Evolutionary conservation across 2,329 filamentous ascomycete genomes (phyloP).

Genomic region (Aspergillus vadensis): DNA sequence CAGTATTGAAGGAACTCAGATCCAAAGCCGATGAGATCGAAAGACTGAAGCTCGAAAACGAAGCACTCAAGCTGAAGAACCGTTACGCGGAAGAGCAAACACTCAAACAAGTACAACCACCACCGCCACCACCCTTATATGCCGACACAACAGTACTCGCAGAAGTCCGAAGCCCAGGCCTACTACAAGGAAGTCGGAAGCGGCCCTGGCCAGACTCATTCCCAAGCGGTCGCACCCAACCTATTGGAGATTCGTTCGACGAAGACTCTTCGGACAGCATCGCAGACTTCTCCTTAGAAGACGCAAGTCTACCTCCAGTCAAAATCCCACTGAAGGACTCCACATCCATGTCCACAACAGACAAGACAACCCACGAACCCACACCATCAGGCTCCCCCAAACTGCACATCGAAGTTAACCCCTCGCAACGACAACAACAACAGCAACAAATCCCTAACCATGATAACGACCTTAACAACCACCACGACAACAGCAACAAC

Average conservation of each 20-base stretch:
- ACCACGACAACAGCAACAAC: neutral
- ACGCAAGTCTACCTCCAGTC: slow-evolving; percentile 23
- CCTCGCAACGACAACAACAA: neutral
- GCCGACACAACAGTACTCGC: slow-evolving; percentile 22
- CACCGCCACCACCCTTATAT: neutral
- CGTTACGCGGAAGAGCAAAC: slow-evolving; percentile 36
- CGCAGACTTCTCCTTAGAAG: slow-evolving; percentile 29
- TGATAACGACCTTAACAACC: neutral
- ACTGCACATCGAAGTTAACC: slow-evolving; percentile 21
- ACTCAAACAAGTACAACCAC: slow-evolving; percentile 13
- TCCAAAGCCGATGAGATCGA: slow-evolving; percentile 44
- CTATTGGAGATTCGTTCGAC: slow-evolving; percentile 37
- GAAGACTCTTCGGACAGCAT: slow-evolving; percentile 33
- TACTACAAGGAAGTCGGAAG: slow-evolving; percentile 38
- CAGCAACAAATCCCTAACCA: slow-evolving; percentile 12
- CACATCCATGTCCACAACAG: slow-evolving; percentile 10
- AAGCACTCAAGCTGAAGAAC: slow-evolving; percentile 40
- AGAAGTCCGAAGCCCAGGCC: slow-evolving; percentile 37
- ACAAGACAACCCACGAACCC: slow-evolving; percentile 10
- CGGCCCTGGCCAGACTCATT: slow-evolving; percentile 35
- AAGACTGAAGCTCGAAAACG: slow-evolving; percentile 40
- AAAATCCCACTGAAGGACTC: slow-evolving; percentile 30
- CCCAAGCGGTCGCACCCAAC: slow-evolving; percentile 25
- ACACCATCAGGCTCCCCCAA: slow-evolving; percentile 12
- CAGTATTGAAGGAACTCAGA: slow-evolving; percentile 42